Conservation (phyloP, 495 filamentous ascomycete species). For the Neurospora hispaniola region DNA sequence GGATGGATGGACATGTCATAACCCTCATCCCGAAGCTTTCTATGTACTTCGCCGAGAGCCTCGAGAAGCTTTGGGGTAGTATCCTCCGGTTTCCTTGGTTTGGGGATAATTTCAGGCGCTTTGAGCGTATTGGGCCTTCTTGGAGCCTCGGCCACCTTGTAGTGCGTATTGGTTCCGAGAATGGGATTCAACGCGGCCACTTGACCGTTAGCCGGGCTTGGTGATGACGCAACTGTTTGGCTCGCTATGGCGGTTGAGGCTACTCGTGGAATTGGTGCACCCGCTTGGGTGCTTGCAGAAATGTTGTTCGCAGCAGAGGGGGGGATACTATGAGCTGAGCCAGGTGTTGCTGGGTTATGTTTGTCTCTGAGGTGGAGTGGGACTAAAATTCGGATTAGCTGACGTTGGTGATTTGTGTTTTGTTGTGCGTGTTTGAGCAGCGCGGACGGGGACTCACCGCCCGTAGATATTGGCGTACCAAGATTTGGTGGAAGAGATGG, state of each 20-base stretch:
- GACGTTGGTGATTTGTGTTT: not conserved
- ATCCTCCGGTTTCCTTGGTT: not conserved
- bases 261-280: not conserved
- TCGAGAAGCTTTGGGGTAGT: not conserved
- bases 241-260: not conserved
- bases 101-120: not conserved
- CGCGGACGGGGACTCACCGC: slow-evolving; percentile 8
- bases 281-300: not conserved
- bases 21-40: not conserved
- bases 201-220: not conserved
- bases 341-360: not conserved
- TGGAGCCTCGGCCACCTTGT: not conserved
- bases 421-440: not conserved
- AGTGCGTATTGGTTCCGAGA: slow-evolving; percentile 1
- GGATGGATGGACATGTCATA: not conserved
- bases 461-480: not conserved
- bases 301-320: not conserved
- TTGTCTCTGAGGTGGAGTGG: slow-evolving; percentile 4
- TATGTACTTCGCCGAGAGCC: not conserved
- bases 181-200: not conserved
- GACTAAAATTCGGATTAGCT: slow-evolving; percentile 7
- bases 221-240: not conserved
- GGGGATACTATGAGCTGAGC: not conserved
- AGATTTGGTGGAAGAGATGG: not conserved
- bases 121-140: not conserved